Evolutionary conservation across 176 grass and related monocot genomes (phyloP).

Genomic region (sorghum (Sorghum bicolor)): DNA sequence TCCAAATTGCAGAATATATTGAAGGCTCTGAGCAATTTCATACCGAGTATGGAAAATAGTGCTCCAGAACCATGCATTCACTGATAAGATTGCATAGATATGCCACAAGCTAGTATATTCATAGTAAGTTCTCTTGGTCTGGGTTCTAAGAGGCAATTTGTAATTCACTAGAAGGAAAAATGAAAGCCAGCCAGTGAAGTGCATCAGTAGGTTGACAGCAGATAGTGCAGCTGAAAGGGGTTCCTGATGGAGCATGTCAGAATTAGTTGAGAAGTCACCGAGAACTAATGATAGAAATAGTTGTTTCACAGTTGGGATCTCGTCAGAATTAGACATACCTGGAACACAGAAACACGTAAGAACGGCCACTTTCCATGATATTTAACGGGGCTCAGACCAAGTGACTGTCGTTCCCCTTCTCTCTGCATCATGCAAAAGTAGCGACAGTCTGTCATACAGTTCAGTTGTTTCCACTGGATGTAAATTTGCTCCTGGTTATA

Average conservation of each 20-base stretch:
- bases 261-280: not conserved
- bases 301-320: not conserved
- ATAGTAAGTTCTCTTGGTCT: conserved; percentile 71
- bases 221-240: conserved; percentile 77
- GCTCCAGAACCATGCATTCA: conserved; percentile 99
- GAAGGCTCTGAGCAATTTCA: conserved; percentile 13
- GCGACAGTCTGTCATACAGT: conserved; percentile 71
- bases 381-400: conserved; percentile 64
- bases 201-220: conserved; percentile 68
- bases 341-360: conserved; percentile 68
- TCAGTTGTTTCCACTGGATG: conserved; percentile 74
- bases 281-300: not conserved
- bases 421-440: conserved; percentile 92
- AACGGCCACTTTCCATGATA: conserved; percentile 98
- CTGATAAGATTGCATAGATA: conserved; percentile 89
- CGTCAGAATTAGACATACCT: conserved; percentile 46
- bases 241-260: conserved; percentile 51
- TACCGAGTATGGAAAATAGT: conserved; percentile 90
- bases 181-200: conserved; percentile 80
- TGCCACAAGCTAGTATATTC: conserved; percentile 93
- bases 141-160: conserved; percentile 73
- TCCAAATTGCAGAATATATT: not conserved
- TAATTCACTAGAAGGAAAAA: conserved; percentile 66
- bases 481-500: conserved; percentile 61
- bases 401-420: conserved; percentile 62